A percentile compares a stretch with the other conserved stretches of the same genome.
phyloP scores from a whole-genome alignment of 768 basidiomycete genomes.

The Lentinula boryana region DNA sequence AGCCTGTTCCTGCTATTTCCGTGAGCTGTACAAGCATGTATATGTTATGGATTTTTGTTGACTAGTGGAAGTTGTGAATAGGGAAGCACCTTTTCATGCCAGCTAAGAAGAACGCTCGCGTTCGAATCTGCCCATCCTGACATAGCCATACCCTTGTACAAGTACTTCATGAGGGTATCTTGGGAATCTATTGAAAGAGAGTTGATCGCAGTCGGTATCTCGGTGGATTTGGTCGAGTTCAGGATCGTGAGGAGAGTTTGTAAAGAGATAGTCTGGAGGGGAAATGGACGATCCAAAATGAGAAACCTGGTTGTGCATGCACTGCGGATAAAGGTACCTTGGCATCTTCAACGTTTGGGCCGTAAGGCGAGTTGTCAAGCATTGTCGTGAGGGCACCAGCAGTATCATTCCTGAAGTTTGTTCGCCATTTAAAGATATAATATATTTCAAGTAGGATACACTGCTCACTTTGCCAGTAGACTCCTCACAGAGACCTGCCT shows the following conservation, averaged over 20 bases:
- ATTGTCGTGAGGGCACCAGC: conserved; percentile 63
- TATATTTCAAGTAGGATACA: not conserved
- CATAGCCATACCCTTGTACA: conserved; percentile 94
- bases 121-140: conserved; percentile 57
- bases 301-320: not conserved
- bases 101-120: conserved; percentile 63
- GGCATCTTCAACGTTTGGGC: conserved; percentile 80
- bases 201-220: conserved; percentile 74
- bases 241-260: conserved; percentile 81
- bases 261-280: conserved; percentile 63
- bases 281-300: not conserved
- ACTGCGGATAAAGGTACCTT: conserved; percentile 51
- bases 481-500: conserved; percentile 68
- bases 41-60: not conserved
- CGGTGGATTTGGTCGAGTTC: conserved; percentile 89
- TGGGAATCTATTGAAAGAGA: conserved; percentile 67
- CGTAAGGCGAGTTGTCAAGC: conserved; percentile 83
- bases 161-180: conserved; percentile 94
- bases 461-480: conserved; percentile 64
- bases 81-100: conserved; percentile 91
- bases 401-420: conserved; percentile 60
- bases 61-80: conserved; percentile 1
- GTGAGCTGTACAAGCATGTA: conserved; percentile 54
- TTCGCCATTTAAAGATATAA: not conserved
- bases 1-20: conserved; percentile 90